Base-by-base conservation (phyloP, 495 filamentous ascomycete species). In the Apiosordaria backusii region DNA sequence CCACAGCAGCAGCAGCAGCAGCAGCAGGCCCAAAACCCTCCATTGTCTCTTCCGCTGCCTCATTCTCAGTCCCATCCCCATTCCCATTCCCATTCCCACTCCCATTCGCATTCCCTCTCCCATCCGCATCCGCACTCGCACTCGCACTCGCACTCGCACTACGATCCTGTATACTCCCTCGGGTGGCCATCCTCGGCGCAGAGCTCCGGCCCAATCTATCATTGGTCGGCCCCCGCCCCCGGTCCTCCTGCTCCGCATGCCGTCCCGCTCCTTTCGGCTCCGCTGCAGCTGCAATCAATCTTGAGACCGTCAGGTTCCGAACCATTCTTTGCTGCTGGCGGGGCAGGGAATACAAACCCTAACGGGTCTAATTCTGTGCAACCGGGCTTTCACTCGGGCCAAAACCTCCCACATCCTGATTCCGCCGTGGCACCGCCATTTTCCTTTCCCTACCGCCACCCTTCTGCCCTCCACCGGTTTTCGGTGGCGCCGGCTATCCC, bases 101-200 rank as follows among this genome's bases (percentile, higher is more conserved):
- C 61, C 3, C 61, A 25, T 22, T 59, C 57, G 6, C 24, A 24
- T 27, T 59, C 57, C 23, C 25, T 25, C 40, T 54, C 61, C 25
- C 61, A 63, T 54, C 60, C 50, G 63, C 59, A 59, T 15, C 52
- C 63, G 25, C 57, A 64, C 59, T 29, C 57, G 19, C 26, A 61
- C 22, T 26, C 61, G 7, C 23, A 57, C 16, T 64, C 63, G 19
- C 58, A 62, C 23, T 7, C 19, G 16, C 57, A 25, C 57, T 59
- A 50, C 67, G 19, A 29, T 55, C 29, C 53, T 1, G 18, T 21
- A 3, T 59, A 22, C 67, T 57, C n/a, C n/a, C n/a, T 24, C 61
- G 59, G 25, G 24, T 63, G 35, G 27, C 35, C 23, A 27, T 63
- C 53, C 16, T 26, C 19, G n/a, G 22, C 3, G 23, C 24, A 27